Percentiles rank a stretch among this genome's conserved stretches.
These are phyloP conservation scores for Alloteropsis semialata DNA, from an alignment of 176 grass and related monocot species.

Conservation along the genomic window DNA sequence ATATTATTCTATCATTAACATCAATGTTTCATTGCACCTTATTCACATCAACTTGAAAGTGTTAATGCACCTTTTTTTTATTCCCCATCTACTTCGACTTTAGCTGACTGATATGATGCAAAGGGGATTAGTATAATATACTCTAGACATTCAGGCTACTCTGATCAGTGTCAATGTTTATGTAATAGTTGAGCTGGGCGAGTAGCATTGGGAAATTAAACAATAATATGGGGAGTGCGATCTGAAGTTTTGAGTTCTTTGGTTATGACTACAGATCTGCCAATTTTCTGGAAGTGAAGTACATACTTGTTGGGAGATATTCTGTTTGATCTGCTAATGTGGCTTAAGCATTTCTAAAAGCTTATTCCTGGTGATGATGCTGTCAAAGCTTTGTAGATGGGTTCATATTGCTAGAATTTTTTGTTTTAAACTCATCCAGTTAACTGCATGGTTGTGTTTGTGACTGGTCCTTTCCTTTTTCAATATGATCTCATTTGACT, in stretches of 20 bases:
- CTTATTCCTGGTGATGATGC: neutral
- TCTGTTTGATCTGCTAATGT: slow-evolving; percentile 9
- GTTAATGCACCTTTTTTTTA: slow-evolving; percentile 16
- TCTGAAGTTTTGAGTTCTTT: slow-evolving; percentile 6
- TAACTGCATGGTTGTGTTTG: slow-evolving; percentile 16
- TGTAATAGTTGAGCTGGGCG: neutral
- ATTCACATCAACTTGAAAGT: neutral
- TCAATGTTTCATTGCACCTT: neutral
- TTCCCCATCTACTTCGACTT: neutral
- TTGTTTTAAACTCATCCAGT: slow-evolving; percentile 15
- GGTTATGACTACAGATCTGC: neutral
- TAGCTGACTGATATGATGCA: slow-evolving; percentile 10
- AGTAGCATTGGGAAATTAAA: slow-evolving; percentile 7
- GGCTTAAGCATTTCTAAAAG: neutral
- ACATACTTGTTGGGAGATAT: neutral
- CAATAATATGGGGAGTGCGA: neutral
- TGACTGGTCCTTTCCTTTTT: neutral
- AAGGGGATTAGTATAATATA: neutral
- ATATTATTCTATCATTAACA: neutral
- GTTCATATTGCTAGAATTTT: slow-evolving; percentile 3
- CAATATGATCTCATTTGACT: slow-evolving; percentile 19
- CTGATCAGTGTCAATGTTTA: neutral
- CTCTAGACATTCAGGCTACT: neutral
- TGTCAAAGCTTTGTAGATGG: slow-evolving; percentile 7
- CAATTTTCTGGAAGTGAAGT: slow-evolving; percentile 7